Evolutionary conservation across 2,329 filamentous ascomycete genomes (phyloP).

Genomic region (Kalmusia sp.): DNA sequence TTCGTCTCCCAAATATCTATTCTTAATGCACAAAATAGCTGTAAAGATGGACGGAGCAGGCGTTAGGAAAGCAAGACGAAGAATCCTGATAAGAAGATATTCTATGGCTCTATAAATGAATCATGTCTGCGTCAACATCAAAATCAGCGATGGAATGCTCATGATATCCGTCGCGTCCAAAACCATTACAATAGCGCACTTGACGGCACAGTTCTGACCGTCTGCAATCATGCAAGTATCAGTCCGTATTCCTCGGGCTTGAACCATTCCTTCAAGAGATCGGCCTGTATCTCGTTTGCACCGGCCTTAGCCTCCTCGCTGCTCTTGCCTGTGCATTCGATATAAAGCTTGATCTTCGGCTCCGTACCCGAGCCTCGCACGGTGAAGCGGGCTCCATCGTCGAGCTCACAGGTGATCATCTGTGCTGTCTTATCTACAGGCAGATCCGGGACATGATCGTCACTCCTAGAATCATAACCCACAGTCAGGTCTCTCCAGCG

Average conservation of each 20-base stretch:
- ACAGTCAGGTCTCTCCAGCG: constrained; percentile 69
- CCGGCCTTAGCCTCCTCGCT: constrained; percentile 51
- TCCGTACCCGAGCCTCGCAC: constrained; percentile 69
- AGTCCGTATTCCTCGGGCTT: constrained; percentile 46
- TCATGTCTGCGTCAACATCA: no score
- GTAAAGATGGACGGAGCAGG: no score
- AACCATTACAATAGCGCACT: no score
- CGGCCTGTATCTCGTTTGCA: constrained; percentile 54
- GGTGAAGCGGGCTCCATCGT: constrained; percentile 64
- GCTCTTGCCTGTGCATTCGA: constrained; percentile 55
- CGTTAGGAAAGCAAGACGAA: no score
- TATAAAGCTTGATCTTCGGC: constrained; percentile 70
- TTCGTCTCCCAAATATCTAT: no score
- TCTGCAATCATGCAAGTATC: constrained; percentile 34
- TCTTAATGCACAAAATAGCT: no score
- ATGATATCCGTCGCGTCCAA: no score
- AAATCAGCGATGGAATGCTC: no score
- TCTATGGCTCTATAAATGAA: background rate
- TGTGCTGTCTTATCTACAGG: constrained; percentile 65
- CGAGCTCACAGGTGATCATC: constrained; percentile 70
- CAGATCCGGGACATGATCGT: constrained; percentile 60
- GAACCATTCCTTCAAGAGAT: constrained; percentile 60
- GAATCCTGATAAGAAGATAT: background rate
- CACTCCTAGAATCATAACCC: constrained; percentile 64
- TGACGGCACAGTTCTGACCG: no score